Percentiles rank a stretch among this genome's conserved stretches.
Conservation (phyloP, 805 yeast genomes). For the Blastobotrys chiropterorum region DNA sequence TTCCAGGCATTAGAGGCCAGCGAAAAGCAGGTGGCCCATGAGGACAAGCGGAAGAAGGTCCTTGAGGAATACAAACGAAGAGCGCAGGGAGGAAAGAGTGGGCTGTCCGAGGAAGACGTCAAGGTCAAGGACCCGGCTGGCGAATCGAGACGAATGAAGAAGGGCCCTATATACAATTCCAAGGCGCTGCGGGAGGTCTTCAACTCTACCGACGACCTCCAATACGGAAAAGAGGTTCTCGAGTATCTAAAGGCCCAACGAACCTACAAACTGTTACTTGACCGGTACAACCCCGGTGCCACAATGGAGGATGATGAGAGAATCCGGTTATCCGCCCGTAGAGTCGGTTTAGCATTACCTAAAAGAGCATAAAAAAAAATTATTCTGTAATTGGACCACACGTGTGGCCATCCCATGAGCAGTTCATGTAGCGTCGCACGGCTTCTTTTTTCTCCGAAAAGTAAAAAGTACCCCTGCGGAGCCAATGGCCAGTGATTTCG, state of each 20-base stretch:
- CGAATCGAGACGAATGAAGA: background rate
- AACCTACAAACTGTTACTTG: slow-evolving; percentile 68
- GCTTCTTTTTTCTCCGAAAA: too few relatives aligned
- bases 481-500: too few relatives aligned
- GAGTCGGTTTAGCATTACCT: slow-evolving; percentile 80
- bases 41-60: slow-evolving; percentile 5
- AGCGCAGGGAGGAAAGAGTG: background rate
- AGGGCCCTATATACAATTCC: slow-evolving; percentile 15
- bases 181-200: slow-evolving; percentile 15
- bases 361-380: slow-evolving; percentile 23
- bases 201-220: slow-evolving; percentile 11
- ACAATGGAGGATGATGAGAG: slow-evolving; percentile 72
- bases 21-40: slow-evolving; percentile 14
- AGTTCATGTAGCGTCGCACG: too few relatives aligned
- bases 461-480: too few relatives aligned
- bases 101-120: background rate
- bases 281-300: slow-evolving; percentile 81
- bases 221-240: slow-evolving; percentile 53
- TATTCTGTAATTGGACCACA: too few relatives aligned
- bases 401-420: too few relatives aligned
- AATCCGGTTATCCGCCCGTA: slow-evolving; percentile 71
- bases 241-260: slow-evolving; percentile 67
- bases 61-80: slow-evolving; percentile 3
- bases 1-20: slow-evolving; percentile 19
- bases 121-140: background rate